A percentile compares a stretch with the other conserved stretches of the same genome.
These are phyloP conservation scores for Lipomyces starkeyi DNA, from an alignment of 805 yeast species.

Conservation along the genomic window DNA sequence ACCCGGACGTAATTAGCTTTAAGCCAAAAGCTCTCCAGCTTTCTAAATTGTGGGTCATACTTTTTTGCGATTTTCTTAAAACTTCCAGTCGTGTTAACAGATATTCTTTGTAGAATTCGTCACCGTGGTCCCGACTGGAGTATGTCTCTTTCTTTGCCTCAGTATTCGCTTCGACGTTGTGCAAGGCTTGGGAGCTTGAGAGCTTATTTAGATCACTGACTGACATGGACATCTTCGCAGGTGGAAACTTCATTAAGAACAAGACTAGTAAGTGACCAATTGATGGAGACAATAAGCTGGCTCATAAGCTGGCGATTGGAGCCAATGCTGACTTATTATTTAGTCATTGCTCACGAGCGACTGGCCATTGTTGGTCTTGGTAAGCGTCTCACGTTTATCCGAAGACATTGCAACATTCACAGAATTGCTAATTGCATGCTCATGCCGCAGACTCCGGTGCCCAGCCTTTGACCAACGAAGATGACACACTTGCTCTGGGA, in stretches of 20 bases:
- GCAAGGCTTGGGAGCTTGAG: neutral
- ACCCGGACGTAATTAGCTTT: slow-evolving; percentile 77
- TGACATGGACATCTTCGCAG: slow-evolving; percentile 15
- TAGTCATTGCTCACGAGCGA: slow-evolving; percentile 87
- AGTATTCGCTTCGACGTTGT: neutral
- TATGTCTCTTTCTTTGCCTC: slow-evolving; percentile 16
- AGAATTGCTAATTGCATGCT: slow-evolving; percentile 1
- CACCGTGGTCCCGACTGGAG: slow-evolving; percentile 99
- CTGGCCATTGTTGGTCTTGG: slow-evolving; percentile 94
- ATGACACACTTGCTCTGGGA: slow-evolving; percentile 72
- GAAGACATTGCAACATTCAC: neutral
- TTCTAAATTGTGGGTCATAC: slow-evolving; percentile 57
- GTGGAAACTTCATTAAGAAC: slow-evolving; percentile 80
- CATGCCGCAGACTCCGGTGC: slow-evolving; percentile 87
- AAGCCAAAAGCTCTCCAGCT: slow-evolving; percentile 87
- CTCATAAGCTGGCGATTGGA: neutral
- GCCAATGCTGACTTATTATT: slow-evolving; percentile 3
- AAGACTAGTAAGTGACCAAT: slow-evolving; percentile 54
- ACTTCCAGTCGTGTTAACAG: slow-evolving; percentile 5
- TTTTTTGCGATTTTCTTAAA: neutral
- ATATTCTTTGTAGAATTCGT: slow-evolving; percentile 64
- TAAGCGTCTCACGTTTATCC: slow-evolving; percentile 9
- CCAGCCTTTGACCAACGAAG: slow-evolving; percentile 88
- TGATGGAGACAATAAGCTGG: neutral
- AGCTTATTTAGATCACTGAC: neutral